A percentile compares a stretch with the other conserved stretches of the same genome.
Evolutionary conservation across 106 monocot species (phyloP).

Genomic region (Dioscorea zingiberensis): DNA sequence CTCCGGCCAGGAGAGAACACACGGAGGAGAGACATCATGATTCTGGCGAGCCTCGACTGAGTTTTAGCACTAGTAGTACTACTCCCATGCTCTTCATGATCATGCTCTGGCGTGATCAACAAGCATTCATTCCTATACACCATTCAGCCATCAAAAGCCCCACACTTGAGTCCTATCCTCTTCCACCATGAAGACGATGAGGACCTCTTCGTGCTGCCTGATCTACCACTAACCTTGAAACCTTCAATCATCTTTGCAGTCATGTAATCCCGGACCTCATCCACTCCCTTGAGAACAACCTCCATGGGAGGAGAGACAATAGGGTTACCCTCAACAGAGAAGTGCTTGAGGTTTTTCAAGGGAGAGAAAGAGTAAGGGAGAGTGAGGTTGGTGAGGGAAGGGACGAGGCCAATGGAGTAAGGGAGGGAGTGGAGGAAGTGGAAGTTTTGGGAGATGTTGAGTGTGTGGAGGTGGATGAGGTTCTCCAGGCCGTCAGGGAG

Average conservation of each 20-base stretch:
- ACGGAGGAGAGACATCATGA: too few relatives aligned
- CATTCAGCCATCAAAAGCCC: too few relatives aligned
- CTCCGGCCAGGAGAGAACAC: too few relatives aligned
- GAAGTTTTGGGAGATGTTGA: slow-evolving; percentile 72
- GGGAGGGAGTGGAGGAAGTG: slow-evolving; percentile 47
- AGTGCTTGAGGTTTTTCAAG: slow-evolving; percentile 37
- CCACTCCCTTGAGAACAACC: slow-evolving; percentile 38
- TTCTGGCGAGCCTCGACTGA: too few relatives aligned
- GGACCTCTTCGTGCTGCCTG: slow-evolving; percentile 1
- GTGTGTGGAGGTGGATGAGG: slow-evolving; percentile 37
- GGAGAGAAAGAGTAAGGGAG: slow-evolving; percentile 58
- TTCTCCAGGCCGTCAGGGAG: slow-evolving; percentile 72
- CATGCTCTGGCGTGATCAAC: too few relatives aligned
- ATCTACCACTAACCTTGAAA: not conserved
- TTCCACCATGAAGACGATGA: slow-evolving; percentile 6
- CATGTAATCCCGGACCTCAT: slow-evolving; percentile 38
- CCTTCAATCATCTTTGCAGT: slow-evolving; percentile 31
- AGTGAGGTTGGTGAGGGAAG: slow-evolving; percentile 37
- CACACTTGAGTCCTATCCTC: too few relatives aligned
- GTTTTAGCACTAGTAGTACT: too few relatives aligned
- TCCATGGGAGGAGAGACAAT: slow-evolving; percentile 50
- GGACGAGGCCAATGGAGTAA: slow-evolving; percentile 53
- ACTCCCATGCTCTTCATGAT: too few relatives aligned
- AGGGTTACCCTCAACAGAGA: slow-evolving; percentile 49
- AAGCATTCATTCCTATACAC: too few relatives aligned